Conservation (phyloP, 2,329 filamentous ascomycete genomes). For the Hortaea werneckii region DNA sequence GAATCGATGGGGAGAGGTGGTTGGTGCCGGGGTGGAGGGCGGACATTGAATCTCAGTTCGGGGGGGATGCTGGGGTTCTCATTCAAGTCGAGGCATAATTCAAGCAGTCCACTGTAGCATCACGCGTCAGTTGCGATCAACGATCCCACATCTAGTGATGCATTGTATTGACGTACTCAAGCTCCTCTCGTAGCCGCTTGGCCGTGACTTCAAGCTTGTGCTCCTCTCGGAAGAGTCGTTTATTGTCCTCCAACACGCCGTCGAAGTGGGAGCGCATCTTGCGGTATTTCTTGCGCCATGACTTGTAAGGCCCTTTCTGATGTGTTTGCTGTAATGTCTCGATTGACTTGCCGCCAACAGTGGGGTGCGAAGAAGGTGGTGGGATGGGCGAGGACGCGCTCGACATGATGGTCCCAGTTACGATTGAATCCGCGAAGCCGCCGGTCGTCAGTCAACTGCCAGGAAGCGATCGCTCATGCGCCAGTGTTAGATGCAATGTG, state of each 20-base stretch:
- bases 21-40: constrained; percentile 58
- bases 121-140: constrained; percentile 1
- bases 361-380: constrained; percentile 7
- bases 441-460: too few relatives aligned
- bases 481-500: too few relatives aligned
- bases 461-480: too few relatives aligned
- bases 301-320: constrained; percentile 21
- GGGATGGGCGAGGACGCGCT: constrained; percentile 19
- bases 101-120: constrained; percentile 63
- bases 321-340: constrained; percentile 3
- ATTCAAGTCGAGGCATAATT: constrained; percentile 84
- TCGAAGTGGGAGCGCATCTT: constrained; percentile 79
- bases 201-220: constrained; percentile 71
- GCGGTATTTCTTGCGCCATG: constrained; percentile 70
- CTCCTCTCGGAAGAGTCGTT: constrained; percentile 70
- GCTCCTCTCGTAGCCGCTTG: constrained; percentile 77
- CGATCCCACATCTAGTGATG: background rate
- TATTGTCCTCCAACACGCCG: constrained; percentile 66
- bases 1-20: constrained; percentile 25
- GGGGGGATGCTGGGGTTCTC: constrained; percentile 46
- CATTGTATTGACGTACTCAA: constrained; percentile 54
- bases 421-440: background rate
- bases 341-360: constrained; percentile 13
- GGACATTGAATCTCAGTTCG: constrained; percentile 47
- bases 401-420: constrained; percentile 13